These are phyloP conservation scores for Lipomyces starkeyi DNA, from an alignment of 805 yeast species.

Conservation along the genomic window DNA sequence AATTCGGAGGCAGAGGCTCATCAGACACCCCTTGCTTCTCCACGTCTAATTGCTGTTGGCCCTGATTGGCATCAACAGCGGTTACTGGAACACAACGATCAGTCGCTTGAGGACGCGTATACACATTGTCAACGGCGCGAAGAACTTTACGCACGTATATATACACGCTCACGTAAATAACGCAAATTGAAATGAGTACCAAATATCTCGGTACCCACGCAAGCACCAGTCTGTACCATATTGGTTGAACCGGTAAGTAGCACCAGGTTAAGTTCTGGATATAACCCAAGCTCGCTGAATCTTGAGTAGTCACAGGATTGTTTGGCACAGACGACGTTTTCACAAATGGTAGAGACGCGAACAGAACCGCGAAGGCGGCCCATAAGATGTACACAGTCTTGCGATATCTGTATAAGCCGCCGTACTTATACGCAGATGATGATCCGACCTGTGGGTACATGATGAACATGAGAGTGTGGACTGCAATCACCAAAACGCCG, in stretches of 20 bases:
- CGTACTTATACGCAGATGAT: conserved; percentile 29
- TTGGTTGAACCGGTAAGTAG: conserved; percentile 72
- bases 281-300: conserved; percentile 55
- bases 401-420: conserved; percentile 67
- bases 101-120: neutral
- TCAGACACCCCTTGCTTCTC: neutral
- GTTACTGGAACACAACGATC: neutral
- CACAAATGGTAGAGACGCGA: conserved; percentile 77
- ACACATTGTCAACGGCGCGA: conserved; percentile 42
- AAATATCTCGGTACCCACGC: conserved; percentile 84
- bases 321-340: conserved; percentile 23
- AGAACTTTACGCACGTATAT: conserved; percentile 71
- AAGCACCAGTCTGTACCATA: conserved; percentile 73
- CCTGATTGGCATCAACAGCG: neutral
- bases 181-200: conserved; percentile 64
- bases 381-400: conserved; percentile 63
- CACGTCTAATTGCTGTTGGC: neutral
- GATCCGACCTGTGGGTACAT: conserved; percentile 47
- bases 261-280: conserved; percentile 74
- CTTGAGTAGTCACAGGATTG: conserved; percentile 30
- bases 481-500: conserved; percentile 79
- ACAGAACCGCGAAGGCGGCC: conserved; percentile 63
- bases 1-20: neutral
- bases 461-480: conserved; percentile 78
- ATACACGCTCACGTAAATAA: conserved; percentile 73